These are phyloP conservation scores for Xylaria arbuscula DNA, from an alignment of 2,329 filamentous ascomycete species.

Conservation along the genomic window DNA sequence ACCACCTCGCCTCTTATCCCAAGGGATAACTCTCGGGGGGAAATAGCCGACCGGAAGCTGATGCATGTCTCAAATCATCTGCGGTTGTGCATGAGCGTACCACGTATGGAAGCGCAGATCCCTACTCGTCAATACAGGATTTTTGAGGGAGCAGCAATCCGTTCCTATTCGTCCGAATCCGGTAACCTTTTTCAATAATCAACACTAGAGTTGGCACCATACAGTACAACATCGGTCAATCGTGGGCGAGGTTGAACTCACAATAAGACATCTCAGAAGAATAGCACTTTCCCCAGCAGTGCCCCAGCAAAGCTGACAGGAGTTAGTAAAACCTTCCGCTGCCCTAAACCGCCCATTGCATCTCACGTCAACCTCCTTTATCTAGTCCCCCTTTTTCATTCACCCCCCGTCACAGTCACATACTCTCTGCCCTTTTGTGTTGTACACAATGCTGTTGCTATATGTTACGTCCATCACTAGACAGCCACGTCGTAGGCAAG, in stretches of 20 bases:
- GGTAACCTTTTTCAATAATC: not conserved
- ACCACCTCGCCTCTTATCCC: no score
- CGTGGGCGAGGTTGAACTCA: not conserved
- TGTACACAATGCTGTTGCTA: not conserved
- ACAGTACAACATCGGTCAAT: constrained; percentile 4
- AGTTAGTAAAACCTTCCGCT: not conserved
- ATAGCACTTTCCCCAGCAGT: not conserved
- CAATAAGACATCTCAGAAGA: constrained; percentile 1
- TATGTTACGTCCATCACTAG: not conserved
- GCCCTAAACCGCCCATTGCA: not conserved
- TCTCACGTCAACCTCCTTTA: constrained; percentile 5
- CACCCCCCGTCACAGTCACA: not conserved
- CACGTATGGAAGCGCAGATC: not conserved
- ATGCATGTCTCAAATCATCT: constrained; percentile 1
- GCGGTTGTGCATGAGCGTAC: constrained; percentile 4
- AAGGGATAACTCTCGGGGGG: not conserved
- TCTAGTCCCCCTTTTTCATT: not conserved
- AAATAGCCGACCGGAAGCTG: not conserved
- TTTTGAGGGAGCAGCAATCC: constrained; percentile 2
- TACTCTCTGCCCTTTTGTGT: not conserved
- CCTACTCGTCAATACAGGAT: constrained; percentile 9
- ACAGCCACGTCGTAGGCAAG: not conserved
- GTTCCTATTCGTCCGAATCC: not conserved
- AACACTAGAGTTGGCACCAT: not conserved
- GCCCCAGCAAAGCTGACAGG: not conserved